Evolutionary conservation across 2,329 filamentous ascomycete genomes (phyloP).

Genomic region (Colletotrichum musicola): DNA sequence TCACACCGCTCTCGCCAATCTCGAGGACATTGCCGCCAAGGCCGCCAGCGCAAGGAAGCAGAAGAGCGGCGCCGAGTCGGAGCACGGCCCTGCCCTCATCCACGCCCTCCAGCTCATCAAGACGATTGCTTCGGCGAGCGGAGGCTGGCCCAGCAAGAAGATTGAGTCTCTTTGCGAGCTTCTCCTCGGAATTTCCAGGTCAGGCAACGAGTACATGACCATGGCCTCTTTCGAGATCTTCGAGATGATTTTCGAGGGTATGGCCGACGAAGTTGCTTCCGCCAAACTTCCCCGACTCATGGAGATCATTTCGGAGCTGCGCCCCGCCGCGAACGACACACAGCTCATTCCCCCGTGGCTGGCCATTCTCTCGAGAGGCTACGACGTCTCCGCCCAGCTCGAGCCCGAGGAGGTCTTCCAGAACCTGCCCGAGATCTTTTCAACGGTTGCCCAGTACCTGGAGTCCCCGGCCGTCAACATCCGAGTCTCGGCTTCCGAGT

Average conservation of each 20-base stretch:
- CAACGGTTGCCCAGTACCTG: conserved; percentile 83
- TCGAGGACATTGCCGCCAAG: conserved; percentile 79
- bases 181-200: conserved; percentile 87
- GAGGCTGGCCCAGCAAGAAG: conserved; percentile 96
- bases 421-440: conserved; percentile 88
- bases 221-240: conserved; percentile 98
- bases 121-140: conserved; percentile 85
- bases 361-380: conserved; percentile 92
- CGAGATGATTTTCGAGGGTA: conserved; percentile 93
- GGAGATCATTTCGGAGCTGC: conserved; percentile 91
- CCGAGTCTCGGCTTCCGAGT: conserved; percentile 93
- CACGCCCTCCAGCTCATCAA: conserved; percentile 94
- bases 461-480: conserved; percentile 93
- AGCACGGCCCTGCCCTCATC: conserved; percentile 86
- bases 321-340: conserved; percentile 92
- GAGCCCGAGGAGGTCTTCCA: conserved; percentile 92
- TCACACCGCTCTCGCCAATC: conserved; percentile 84
- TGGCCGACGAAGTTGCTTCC: conserved; percentile 89
- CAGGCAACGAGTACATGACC: conserved; percentile 94
- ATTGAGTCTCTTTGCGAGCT: conserved; percentile 93
- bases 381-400: conserved; percentile 91
- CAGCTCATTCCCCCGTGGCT: conserved; percentile 97
- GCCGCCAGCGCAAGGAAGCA: conserved; percentile 72
- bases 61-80: conserved; percentile 69
- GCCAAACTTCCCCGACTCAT: conserved; percentile 90